Evolutionary conservation across 257 asterid species (phyloP), one percentile per base, ranked within the genome.

Genomic region (Solanum piurae): DNA sequence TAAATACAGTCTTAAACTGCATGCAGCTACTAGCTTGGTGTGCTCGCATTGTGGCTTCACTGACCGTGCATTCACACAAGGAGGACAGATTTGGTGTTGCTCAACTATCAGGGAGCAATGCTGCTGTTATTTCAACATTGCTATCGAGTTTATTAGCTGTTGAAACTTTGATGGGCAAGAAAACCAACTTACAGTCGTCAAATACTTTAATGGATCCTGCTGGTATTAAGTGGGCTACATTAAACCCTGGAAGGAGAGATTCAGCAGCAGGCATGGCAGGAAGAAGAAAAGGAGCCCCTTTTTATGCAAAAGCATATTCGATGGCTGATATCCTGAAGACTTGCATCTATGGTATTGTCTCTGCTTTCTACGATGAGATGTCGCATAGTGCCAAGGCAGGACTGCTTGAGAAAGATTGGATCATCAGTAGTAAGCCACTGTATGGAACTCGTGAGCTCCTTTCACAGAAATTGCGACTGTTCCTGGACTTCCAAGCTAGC

Each of bases 71-170:
- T 82, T 97, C 99, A 16, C 98, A 88, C 72, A 97, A 91, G 91
- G 99, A 96, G 94, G 99, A 97, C 89, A 91, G 93, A 60, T 97
- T 91, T 86, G 99, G 99, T 7, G 96, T 95, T 72, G 99, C 98
- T 84, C 99, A 97, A 87, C 94, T 96, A 88, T 93, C 99, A 27
- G 98, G 98, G 34, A 92, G 98, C 91, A 95, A 95, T 89, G 93
- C 94, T 79, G 91, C 96, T 87, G 99, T 94, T 68, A 88, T 95
- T 82, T 96, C 99, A 12, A 90, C 95, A 10, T 77, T 97, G 90
- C 68, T 97, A 88, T 96, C 99, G 52, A 86, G 92, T 83, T 91
- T 97, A 87, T 90, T 97, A 88, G 98, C 95, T 68, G 96, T 95
- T 31, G 99, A 97, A 91, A 91, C 95, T 82, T 90, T 95, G 58